Evolutionary conservation across 345 rosid species (phyloP).

Genomic region (Geranium rotundifolium): DNA sequence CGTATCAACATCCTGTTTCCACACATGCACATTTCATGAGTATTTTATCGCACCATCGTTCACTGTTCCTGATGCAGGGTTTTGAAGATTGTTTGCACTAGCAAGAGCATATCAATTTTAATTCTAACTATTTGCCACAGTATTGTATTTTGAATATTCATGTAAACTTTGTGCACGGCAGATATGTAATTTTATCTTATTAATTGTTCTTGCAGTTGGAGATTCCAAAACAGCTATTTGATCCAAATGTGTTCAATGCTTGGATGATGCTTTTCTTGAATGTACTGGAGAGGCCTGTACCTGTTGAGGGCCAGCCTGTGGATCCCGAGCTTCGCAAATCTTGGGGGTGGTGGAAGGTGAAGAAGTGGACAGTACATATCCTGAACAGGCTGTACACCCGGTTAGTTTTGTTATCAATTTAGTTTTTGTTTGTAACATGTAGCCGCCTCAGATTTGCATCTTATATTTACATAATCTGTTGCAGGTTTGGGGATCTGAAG

Average conservation of each 20-base stretch:
- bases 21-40: neutral
- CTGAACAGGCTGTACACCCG: constrained; percentile 85
- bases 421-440: neutral
- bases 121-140: too few relatives aligned
- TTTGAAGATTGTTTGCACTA: too few relatives aligned
- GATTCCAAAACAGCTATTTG: constrained; percentile 79
- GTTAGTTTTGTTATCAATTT: constrained; percentile 21
- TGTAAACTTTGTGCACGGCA: neutral
- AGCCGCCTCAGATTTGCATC: neutral
- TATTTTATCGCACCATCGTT: too few relatives aligned
- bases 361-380: constrained; percentile 98
- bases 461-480: neutral
- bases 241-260: constrained; percentile 67
- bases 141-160: too few relatives aligned
- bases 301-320: constrained; percentile 83
- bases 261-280: constrained; percentile 95
- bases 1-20: neutral
- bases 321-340: constrained; percentile 88
- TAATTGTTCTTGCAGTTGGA: constrained; percentile 51
- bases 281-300: constrained; percentile 84
- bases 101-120: too few relatives aligned
- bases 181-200: too few relatives aligned
- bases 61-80: too few relatives aligned
- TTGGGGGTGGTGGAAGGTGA: constrained; percentile 99
- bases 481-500: constrained; percentile 93